These are phyloP conservation scores for Teunomyces barrocoloradensis DNA, from an alignment of 805 yeast genomes.

Conservation along the genomic window DNA sequence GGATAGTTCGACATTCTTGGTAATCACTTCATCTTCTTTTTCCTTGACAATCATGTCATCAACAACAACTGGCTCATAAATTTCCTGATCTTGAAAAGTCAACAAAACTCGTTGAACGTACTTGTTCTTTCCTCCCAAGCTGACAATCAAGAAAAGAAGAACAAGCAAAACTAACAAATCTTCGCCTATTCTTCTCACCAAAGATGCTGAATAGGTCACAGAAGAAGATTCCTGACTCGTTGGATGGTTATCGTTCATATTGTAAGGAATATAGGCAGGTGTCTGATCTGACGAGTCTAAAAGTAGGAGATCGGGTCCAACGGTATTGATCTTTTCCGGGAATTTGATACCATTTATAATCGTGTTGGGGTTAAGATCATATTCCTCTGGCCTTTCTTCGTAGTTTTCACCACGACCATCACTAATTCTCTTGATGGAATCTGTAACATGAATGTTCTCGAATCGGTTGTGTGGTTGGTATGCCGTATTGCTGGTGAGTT, in stretches of 20 bases:
- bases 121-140: conserved; percentile 25
- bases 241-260: background rate
- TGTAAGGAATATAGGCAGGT: conserved; percentile 1
- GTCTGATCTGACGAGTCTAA: conserved; percentile 3
- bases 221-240: background rate
- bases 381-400: background rate
- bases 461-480: conserved; percentile 39
- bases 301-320: conserved; percentile 9
- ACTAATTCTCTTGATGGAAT: conserved; percentile 21
- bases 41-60: background rate
- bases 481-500: conserved; percentile 25
- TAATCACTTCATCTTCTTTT: background rate
- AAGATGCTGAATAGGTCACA: background rate
- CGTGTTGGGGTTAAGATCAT: background rate
- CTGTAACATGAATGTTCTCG: conserved; percentile 3
- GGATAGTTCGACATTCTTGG: background rate
- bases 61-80: background rate
- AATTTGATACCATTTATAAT: conserved; percentile 38
- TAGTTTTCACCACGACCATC: conserved; percentile 14
- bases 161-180: conserved; percentile 47
- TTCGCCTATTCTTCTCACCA: conserved; percentile 32
- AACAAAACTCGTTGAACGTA: conserved; percentile 7
- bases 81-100: conserved; percentile 1
- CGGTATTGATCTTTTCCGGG: conserved; percentile 13
- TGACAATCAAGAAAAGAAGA: conserved; percentile 32